Evolutionary conservation across 768 basidiomycete species (phyloP).

Genomic region (Rubroboletus pulcherrimus): DNA sequence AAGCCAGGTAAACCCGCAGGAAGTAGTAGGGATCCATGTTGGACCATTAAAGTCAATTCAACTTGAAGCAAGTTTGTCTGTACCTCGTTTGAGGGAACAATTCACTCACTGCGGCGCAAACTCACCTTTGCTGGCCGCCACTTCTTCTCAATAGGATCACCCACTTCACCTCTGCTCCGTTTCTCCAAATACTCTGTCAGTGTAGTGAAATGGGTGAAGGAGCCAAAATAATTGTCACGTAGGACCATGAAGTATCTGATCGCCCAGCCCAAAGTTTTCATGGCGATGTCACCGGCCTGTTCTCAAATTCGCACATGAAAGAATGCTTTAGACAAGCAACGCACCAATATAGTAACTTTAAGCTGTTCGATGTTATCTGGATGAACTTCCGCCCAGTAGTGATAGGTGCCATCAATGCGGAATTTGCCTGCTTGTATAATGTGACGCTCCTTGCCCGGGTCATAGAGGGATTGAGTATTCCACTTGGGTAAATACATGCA

Average conservation of each 20-base stretch:
- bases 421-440: constrained; percentile 59
- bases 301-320: background rate
- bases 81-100: constrained; percentile 7
- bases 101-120: background rate
- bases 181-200: constrained; percentile 80
- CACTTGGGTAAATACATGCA: constrained; percentile 77
- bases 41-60: constrained; percentile 51
- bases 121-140: constrained; percentile 76
- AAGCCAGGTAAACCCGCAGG: constrained; percentile 69
- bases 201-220: constrained; percentile 90
- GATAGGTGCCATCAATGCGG: constrained; percentile 64
- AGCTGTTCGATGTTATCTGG: constrained; percentile 78
- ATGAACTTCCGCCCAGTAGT: constrained; percentile 63
- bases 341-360: constrained; percentile 59
- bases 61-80: constrained; percentile 85
- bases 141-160: constrained; percentile 78
- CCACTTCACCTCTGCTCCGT: constrained; percentile 53
- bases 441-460: constrained; percentile 53
- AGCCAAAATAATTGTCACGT: constrained; percentile 91
- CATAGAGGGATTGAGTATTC: constrained; percentile 79
- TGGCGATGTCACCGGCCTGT: constrained; percentile 52
- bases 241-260: constrained; percentile 85
- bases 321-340: background rate
- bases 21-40: constrained; percentile 52
- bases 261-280: constrained; percentile 82